A percentile compares a stretch with the other conserved stretches of the same genome.
These are phyloP conservation scores for Athelia sp. DNA, from an alignment of 1,284 basidiomycete species.

Conservation along the genomic window DNA sequence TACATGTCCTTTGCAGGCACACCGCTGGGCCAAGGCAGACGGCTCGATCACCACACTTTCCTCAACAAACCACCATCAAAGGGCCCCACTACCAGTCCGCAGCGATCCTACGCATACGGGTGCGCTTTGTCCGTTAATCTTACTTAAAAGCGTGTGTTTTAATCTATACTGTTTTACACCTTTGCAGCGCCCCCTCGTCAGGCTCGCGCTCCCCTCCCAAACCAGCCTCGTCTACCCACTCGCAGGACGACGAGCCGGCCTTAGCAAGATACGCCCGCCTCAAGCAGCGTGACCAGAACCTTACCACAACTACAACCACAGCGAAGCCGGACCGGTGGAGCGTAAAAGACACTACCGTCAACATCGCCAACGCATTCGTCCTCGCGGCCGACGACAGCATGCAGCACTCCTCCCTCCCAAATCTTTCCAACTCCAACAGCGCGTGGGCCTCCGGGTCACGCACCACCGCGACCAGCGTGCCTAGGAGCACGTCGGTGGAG, in stretches of 20 bases:
- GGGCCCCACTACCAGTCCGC: slow-evolving; percentile 30
- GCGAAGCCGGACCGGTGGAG: slow-evolving; percentile 63
- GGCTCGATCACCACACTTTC: slow-evolving; percentile 74
- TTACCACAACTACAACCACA: slow-evolving; percentile 36
- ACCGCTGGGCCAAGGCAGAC: slow-evolving; percentile 76
- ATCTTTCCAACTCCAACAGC: slow-evolving; percentile 49
- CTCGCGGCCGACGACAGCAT: slow-evolving; percentile 43
- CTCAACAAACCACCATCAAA: slow-evolving; percentile 54
- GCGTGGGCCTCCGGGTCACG: slow-evolving; percentile 63
- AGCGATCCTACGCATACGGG: slow-evolving; percentile 66
- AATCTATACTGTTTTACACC: slow-evolving; percentile 12
- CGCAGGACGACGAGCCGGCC: slow-evolving; percentile 34
- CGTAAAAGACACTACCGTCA: slow-evolving; percentile 78
- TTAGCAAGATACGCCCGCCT: slow-evolving; percentile 46
- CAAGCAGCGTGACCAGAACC: slow-evolving; percentile 45
- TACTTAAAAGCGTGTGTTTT: slow-evolving; percentile 16
- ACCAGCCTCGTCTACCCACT: slow-evolving; percentile 18
- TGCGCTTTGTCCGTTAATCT: slow-evolving; percentile 26
- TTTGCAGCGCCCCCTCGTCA: slow-evolving; percentile 48
- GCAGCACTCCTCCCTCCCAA: background rate
- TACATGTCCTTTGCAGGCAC: slow-evolving; percentile 83
- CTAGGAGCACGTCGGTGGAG: slow-evolving; percentile 72
- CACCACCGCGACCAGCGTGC: slow-evolving; percentile 32
- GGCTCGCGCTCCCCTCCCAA: slow-evolving; percentile 58
- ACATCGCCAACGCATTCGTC: slow-evolving; percentile 75